Evolutionary conservation across 2,329 filamentous ascomycete genomes (phyloP).

Genomic region (Alternaria burnsii): DNA sequence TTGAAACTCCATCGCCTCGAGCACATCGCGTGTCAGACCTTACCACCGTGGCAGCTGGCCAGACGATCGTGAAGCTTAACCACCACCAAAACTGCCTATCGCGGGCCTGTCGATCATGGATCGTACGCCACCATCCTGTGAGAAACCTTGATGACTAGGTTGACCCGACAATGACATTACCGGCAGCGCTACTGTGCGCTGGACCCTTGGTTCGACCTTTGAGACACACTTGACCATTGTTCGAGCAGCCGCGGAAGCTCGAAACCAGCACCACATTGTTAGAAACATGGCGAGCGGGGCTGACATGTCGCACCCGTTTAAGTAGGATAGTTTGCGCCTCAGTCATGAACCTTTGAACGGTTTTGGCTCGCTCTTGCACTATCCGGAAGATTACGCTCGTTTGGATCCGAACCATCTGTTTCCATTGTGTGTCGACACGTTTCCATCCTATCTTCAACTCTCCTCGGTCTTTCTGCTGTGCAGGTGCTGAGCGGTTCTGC

Average conservation of each 20-base stretch:
- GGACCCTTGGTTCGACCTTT: constrained; percentile 28
- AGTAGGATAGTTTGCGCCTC: constrained; percentile 38
- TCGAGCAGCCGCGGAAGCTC: constrained; percentile 41
- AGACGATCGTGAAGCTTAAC: constrained; percentile 48
- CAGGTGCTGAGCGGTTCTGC: constrained; percentile 47
- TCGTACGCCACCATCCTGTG: constrained; percentile 24
- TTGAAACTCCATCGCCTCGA: constrained; percentile 38
- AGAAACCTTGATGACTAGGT: constrained; percentile 29
- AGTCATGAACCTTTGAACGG: constrained; percentile 38
- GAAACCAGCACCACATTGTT: constrained; percentile 35
- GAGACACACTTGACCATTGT: constrained; percentile 32
- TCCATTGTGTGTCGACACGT: constrained; percentile 20
- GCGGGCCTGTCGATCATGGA: constrained; percentile 32
- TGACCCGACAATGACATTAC: constrained; percentile 37
- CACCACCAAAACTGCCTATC: constrained; percentile 25
- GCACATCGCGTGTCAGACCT: constrained; percentile 47
- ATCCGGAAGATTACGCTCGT: constrained; percentile 40
- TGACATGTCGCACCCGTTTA: constrained; percentile 30
- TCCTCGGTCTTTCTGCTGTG: constrained; percentile 42
- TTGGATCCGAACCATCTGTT: constrained; percentile 35
- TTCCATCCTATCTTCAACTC: constrained; percentile 35
- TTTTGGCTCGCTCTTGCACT: constrained; percentile 36
- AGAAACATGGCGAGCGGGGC: constrained; percentile 44
- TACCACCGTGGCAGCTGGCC: constrained; percentile 41
- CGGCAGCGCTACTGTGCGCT: constrained; percentile 21